phyloP scores from a whole-genome alignment of 768 basidiomycete genomes.

The Pisolithus orientalis region DNA sequence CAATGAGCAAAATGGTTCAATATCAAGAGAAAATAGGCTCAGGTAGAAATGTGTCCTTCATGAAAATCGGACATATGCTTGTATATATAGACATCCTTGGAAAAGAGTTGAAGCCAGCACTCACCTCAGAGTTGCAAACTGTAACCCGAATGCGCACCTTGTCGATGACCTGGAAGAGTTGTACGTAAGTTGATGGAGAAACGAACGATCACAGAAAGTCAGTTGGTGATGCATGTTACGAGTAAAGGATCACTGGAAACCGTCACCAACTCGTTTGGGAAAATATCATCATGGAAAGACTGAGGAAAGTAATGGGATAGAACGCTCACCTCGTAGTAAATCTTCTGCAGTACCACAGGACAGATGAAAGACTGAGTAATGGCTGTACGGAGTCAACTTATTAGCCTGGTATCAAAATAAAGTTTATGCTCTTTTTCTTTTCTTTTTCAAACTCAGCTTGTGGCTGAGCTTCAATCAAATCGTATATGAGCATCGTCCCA shows the following conservation, averaged over 20 bases:
- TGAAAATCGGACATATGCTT: constrained; percentile 72
- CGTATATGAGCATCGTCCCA: not conserved
- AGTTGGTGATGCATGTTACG: constrained; percentile 70
- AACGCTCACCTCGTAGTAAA: constrained; percentile 26
- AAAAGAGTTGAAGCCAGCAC: not conserved
- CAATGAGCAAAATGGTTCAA: not conserved
- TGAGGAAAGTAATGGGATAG: not conserved
- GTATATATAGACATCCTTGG: constrained; percentile 51
- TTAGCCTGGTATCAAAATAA: not conserved
- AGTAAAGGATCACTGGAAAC: constrained; percentile 61
- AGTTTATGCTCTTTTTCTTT: not conserved
- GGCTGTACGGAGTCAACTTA: too few relatives aligned
- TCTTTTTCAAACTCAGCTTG: not conserved
- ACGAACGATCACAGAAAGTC: constrained; percentile 20
- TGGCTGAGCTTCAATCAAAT: not conserved
- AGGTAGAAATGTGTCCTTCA: constrained; percentile 53
- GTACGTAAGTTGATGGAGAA: constrained; percentile 2
- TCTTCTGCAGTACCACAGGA: not conserved
- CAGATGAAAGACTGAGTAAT: too few relatives aligned
- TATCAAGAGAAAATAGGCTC: constrained; percentile 27
- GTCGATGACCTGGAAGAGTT: not conserved
- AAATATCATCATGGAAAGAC: constrained; percentile 51
- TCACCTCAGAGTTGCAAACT: constrained; percentile 1
- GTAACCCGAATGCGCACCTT: not conserved
- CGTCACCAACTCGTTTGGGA: constrained; percentile 74